Percentiles rank a stretch among this genome's conserved stretches.
These are phyloP conservation scores for Trichocladium uniseriatum DNA, from an alignment of 495 filamentous ascomycete genomes.

Conservation along the genomic window DNA sequence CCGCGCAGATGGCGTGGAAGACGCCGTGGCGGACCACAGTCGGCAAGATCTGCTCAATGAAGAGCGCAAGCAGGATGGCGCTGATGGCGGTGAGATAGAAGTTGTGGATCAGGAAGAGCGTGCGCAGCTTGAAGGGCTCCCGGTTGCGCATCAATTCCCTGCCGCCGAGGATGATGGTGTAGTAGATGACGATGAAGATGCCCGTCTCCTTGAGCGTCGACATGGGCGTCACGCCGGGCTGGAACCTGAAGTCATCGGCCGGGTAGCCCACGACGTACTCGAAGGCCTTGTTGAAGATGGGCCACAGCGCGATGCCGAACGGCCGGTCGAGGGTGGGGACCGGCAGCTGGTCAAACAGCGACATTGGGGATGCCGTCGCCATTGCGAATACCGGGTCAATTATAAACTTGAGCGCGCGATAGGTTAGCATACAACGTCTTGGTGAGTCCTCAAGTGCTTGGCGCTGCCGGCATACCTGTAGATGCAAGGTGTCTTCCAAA, in stretches of 20 bases:
- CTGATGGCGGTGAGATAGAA: conserved; percentile 67
- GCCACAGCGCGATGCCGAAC: conserved; percentile 89
- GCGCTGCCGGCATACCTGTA: not conserved
- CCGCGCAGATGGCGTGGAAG: conserved; percentile 63
- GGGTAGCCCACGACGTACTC: conserved; percentile 61
- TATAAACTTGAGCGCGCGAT: not conserved
- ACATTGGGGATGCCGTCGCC: conserved; percentile 37
- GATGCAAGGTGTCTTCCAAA: not conserved
- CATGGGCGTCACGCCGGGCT: conserved; percentile 57
- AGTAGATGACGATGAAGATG: conserved; percentile 59
- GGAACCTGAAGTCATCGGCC: conserved; percentile 61
- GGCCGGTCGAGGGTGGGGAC: conserved; percentile 79
- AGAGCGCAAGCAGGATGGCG: conserved; percentile 55
- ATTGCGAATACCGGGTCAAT: conserved; percentile 23
- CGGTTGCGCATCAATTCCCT: conserved; percentile 63
- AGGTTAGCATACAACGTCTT: conserved; percentile 6
- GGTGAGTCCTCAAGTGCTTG: not conserved
- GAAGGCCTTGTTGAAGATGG: conserved; percentile 82
- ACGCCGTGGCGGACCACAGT: conserved; percentile 57
- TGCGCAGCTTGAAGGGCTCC: conserved; percentile 55
- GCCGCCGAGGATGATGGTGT: conserved; percentile 66
- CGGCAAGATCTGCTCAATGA: conserved; percentile 64
- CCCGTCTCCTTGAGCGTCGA: conserved; percentile 58
- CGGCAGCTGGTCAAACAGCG: conserved; percentile 56
- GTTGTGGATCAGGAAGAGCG: conserved; percentile 72